A percentile compares a stretch with the other conserved stretches of the same genome.
These are phyloP conservation scores for Pseudogymnoascus sp. DNA, from an alignment of 2,329 filamentous ascomycete species.

Conservation along the genomic window DNA sequence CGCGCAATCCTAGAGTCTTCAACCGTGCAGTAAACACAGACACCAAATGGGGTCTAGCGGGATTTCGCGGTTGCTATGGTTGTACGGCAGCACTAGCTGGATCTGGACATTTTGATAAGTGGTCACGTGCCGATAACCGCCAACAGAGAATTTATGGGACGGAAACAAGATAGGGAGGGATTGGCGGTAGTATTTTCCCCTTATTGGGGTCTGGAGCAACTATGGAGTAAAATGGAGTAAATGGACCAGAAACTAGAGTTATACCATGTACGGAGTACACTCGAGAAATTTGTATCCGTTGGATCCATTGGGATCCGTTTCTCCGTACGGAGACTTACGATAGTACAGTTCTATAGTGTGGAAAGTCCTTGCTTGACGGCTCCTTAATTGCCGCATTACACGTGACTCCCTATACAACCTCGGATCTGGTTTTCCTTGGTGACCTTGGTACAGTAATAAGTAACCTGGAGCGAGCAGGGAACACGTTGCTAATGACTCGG, in stretches of 20 bases:
- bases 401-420: not conserved
- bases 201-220: constrained; percentile 1
- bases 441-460: not conserved
- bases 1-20: not conserved
- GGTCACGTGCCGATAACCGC: not conserved
- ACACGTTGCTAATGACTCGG: not conserved
- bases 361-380: not conserved
- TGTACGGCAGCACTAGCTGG: not conserved
- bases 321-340: not conserved
- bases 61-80: not conserved
- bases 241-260: not conserved
- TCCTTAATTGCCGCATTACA: not conserved
- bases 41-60: not conserved
- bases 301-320: not conserved
- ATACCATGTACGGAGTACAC: not conserved
- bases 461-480: too few relatives aligned
- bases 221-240: not conserved
- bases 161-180: not conserved
- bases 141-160: not conserved
- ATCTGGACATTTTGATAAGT: not conserved
- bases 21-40: not conserved
- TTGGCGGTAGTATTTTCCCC: not conserved
- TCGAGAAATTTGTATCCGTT: not conserved
- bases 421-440: not conserved
- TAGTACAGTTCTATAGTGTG: not conserved